These are phyloP conservation scores for Populus simonii DNA, from an alignment of 345 rosid species.

Conservation along the genomic window DNA sequence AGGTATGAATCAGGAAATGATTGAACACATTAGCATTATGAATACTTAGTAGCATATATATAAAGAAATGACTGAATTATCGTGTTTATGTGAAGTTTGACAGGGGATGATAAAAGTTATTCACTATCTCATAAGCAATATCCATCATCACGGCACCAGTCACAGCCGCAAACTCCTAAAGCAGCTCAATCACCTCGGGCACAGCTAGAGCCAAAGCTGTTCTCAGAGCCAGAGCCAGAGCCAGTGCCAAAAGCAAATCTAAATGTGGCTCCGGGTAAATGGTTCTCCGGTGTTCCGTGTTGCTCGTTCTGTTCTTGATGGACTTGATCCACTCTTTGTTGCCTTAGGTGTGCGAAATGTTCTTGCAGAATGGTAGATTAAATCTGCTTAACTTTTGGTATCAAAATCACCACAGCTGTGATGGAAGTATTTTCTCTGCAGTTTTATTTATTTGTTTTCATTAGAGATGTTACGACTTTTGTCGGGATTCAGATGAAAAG, in stretches of 20 bases:
- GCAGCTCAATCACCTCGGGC: neutral
- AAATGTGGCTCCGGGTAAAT: neutral
- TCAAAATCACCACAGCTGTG: neutral
- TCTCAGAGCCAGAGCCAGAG: constrained; percentile 7
- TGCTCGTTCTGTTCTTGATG: neutral
- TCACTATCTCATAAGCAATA: constrained; percentile 6
- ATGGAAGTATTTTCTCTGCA: neutral
- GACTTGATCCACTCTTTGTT: neutral
- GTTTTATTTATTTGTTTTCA: neutral
- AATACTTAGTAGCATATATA: too few species aligned
- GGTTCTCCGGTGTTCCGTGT: neutral
- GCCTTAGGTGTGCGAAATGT: neutral
- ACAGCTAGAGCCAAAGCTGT: constrained; percentile 14
- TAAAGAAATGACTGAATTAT: neutral
- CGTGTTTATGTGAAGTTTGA: constrained; percentile 37
- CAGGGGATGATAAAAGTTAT: constrained; percentile 40
- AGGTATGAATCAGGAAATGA: neutral
- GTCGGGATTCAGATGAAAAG: neutral
- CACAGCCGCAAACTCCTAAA: constrained; percentile 20
- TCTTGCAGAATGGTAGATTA: neutral
- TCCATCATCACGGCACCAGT: neutral
- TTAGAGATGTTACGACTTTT: neutral
- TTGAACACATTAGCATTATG: neutral
- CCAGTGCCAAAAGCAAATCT: constrained; percentile 23
- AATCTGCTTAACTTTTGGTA: too few species aligned